Evolutionary conservation across 2,329 filamentous ascomycete genomes (phyloP), one percentile per base, ranked within the genome.

Genomic region (Didymella segeticola): DNA sequence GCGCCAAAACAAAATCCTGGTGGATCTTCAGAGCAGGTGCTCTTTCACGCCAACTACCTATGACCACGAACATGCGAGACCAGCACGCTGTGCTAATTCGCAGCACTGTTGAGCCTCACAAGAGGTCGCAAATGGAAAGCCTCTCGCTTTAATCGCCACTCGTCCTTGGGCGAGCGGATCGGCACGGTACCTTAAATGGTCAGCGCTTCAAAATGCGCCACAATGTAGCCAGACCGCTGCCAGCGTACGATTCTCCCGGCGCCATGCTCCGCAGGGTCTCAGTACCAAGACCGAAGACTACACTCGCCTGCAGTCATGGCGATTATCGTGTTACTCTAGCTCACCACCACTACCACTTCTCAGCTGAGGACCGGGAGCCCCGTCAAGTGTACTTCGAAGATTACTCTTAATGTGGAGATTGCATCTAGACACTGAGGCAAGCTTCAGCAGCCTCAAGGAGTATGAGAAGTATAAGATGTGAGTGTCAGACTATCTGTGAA

Each of bases 401-500:
- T 43, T 30, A 23, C 30, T 37, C 20, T n/a, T 30, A 27, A 53
- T 53, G 49, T 53, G 49, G 49, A 47, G 43, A 53, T 53, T 53
- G 15, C 29, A 7, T 30, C 37, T 53, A 30, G 30, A 26, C 30
- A 20, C 34, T 4, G 20, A 31, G 26, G 47, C 14, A n/a, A 25
- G 29, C 5, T 9, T 31, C 23, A 45, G 29, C 36, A 43, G 23
- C 37, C 25, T 43, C 37, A 42, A n/a, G 11, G 12, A 11, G 33
- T 3, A n/a, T 5, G 17, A 36, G n/a, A n/a, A n/a, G 17, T 53
- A 47, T 53, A 53, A 53, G 36, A 41, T 33, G 17, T 20, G 29
- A 23, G 22, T 31, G 23, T 10, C 27, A 30, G 17, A 6, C 30
- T 27, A 8, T 17, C 17, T 19, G 7, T 11, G 15, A 33, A 12